A percentile compares a stretch with the other conserved stretches of the same genome.
Evolutionary conservation across 345 rosid genomes (phyloP).

Genomic region (Mangifera indica): DNA sequence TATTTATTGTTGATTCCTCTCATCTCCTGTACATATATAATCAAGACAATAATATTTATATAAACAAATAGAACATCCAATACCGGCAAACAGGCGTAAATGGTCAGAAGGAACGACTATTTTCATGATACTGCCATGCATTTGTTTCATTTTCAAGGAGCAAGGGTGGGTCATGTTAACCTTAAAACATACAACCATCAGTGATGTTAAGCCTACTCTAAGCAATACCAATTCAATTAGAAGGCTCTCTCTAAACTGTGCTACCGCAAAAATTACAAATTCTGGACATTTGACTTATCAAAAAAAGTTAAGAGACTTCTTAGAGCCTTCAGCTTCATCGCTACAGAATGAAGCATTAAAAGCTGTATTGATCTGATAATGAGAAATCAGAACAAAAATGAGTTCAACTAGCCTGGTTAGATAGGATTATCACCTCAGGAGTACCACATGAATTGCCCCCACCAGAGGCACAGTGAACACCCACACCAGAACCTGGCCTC

Average conservation of each 20-base stretch:
- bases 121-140: slow-evolving; percentile 5
- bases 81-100: too few relatives aligned
- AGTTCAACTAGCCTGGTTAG: slow-evolving; percentile 32
- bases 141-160: slow-evolving; percentile 17
- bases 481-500: slow-evolving; percentile 21
- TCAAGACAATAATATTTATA: too few relatives aligned
- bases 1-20: too few relatives aligned
- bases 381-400: not conserved
- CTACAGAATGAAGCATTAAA: not conserved
- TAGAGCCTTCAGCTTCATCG: not conserved
- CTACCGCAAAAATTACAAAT: not conserved
- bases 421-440: slow-evolving; percentile 29
- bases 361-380: not conserved
- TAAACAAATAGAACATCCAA: too few relatives aligned
- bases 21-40: too few relatives aligned
- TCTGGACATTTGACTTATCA: too few relatives aligned
- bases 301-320: not conserved
- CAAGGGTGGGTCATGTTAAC: slow-evolving; percentile 13
- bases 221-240: not conserved
- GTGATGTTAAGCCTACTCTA: not conserved
- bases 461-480: slow-evolving; percentile 27
- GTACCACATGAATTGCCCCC: slow-evolving; percentile 23
- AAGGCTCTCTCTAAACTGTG: slow-evolving; percentile 15
- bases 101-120: not conserved
- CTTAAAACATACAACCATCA: slow-evolving; percentile 15